A percentile compares a stretch with the other conserved stretches of the same genome.
phyloP scores from a whole-genome alignment of 2,329 filamentous ascomycete species.

The Amesomyces nigricolor region DNA sequence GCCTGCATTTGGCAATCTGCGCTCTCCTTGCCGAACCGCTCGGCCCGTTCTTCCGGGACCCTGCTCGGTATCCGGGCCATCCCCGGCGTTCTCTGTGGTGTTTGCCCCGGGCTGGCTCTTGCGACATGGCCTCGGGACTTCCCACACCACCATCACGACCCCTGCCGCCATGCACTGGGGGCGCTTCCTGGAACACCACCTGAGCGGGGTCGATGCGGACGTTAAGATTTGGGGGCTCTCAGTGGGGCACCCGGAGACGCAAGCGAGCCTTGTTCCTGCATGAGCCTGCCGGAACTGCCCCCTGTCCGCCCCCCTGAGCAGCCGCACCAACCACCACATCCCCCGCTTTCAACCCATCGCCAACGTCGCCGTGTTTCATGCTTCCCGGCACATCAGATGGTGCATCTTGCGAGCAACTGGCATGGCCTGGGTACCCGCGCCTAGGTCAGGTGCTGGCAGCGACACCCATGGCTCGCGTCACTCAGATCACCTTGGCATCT shows the following conservation, averaged over 20 bases:
- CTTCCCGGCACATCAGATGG: slow-evolving; percentile 9
- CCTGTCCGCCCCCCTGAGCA: slow-evolving; percentile 6
- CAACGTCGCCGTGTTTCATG: slow-evolving; percentile 23
- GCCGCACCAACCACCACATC: slow-evolving; percentile 14
- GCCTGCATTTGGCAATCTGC: background rate
- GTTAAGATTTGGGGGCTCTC: slow-evolving; percentile 14
- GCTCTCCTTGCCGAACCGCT: background rate
- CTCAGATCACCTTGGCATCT: slow-evolving; percentile 7
- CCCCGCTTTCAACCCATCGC: slow-evolving; percentile 20
- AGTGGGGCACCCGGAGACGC: slow-evolving; percentile 8
- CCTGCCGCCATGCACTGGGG: slow-evolving; percentile 1
- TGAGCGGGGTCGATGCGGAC: background rate
- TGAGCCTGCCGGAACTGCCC: slow-evolving; percentile 6
- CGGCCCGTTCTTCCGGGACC: background rate
- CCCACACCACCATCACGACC: background rate
- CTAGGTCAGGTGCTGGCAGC: slow-evolving; percentile 3
- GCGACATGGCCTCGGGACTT: too few species aligned
- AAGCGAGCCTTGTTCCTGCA: slow-evolving; percentile 20
- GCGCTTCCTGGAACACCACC: slow-evolving; percentile 7
- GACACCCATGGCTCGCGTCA: slow-evolving; percentile 15
- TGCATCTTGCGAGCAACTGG: background rate
- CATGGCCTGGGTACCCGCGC: background rate
- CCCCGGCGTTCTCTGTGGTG: background rate
- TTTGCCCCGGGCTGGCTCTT: background rate
- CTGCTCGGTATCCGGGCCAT: background rate